Base-by-base conservation (phyloP, 306 rosid genomes). In the Acacia confusa region DNA sequence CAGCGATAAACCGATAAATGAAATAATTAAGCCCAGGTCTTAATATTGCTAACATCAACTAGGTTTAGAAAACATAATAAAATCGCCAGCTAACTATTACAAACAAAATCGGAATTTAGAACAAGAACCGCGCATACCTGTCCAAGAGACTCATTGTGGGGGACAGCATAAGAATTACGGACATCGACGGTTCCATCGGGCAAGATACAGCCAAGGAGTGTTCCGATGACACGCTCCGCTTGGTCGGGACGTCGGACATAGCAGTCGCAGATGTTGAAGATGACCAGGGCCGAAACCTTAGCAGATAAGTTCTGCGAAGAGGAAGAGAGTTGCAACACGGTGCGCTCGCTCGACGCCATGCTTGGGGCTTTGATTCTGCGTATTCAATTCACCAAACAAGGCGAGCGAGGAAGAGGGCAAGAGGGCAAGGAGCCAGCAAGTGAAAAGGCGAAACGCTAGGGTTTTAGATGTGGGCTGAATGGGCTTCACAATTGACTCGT, bases 261-360 rank as follows among this genome's bases (percentile, higher is more conserved):
- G 88, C 92, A 93, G 79, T 91, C 96, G 84, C 92, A 93, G 61
- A 93, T 90, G 92, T 91, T 93, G 88, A 91, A 91, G 82, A 91
- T 74, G 28, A 93, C 97, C 3, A 91, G 86, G 50, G 96, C 92
- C 30, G 91, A 92, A 28, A 90, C 87, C 87, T 84, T 91, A 0
- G 90, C 94, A 4, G 92, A 78, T 75, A 93, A 80, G 47, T 82
- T 79, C 66, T 74, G 74, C 0, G 93, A 84, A 20, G 90, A 87
- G 9, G 82, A 72, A 22, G 87, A 75, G 82, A 87, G 90, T 77
- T 91, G 97, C 73, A 93, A 47, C 19, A 87, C 92, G 0, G 94
- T 90, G 79, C 70, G 92, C 81, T 91, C 91, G 71, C 83, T 88
- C 55, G 74, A 69, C 85, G 93, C 93, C 97, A 93, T 93, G 85